Conservation (phyloP, 2,329 filamentous ascomycete species). For the Diaporthe sp. region DNA sequence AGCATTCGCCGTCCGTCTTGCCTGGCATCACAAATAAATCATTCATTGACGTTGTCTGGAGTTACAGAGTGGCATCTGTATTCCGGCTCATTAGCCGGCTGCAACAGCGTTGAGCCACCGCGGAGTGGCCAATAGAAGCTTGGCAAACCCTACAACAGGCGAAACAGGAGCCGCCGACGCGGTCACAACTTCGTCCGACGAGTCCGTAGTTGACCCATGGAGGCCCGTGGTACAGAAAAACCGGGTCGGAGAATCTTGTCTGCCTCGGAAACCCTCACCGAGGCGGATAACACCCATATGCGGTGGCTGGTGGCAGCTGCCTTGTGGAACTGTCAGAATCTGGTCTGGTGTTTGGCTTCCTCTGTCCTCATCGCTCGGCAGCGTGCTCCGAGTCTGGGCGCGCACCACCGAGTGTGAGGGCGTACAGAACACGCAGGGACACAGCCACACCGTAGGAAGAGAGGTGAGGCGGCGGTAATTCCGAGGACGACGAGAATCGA, state of each 20-base stretch:
- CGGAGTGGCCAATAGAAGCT: conserved; percentile 24
- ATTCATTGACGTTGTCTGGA: neutral
- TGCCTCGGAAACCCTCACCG: conserved; percentile 36
- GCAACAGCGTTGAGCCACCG: conserved; percentile 24
- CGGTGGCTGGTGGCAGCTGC: conserved; percentile 29
- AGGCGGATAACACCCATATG: conserved; percentile 27
- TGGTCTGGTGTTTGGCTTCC: neutral
- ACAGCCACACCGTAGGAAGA: neutral
- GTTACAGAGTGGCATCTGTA: conserved; percentile 16
- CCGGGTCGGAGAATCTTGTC: conserved; percentile 31
- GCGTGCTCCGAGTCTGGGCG: conserved; percentile 11
- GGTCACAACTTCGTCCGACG: conserved; percentile 35
- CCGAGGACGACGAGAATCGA: conserved; percentile 19
- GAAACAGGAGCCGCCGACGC: conserved; percentile 20
- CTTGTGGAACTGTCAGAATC: neutral
- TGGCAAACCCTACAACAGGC: conserved; percentile 30
- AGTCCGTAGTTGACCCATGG: conserved; percentile 20
- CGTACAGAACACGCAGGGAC: neutral
- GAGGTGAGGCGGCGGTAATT: conserved; percentile 8
- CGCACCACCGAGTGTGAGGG: neutral
- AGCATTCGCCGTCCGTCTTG: neutral
- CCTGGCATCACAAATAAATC: conserved; percentile 2
- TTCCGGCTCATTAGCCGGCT: conserved; percentile 17
- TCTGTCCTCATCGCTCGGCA: conserved; percentile 1
- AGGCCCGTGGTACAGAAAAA: conserved; percentile 31